Percentiles rank a stretch among this genome's conserved stretches.
These are phyloP conservation scores for Clarireedia sp. DNA, from an alignment of 2,329 filamentous ascomycete genomes.

Conservation along the genomic window DNA sequence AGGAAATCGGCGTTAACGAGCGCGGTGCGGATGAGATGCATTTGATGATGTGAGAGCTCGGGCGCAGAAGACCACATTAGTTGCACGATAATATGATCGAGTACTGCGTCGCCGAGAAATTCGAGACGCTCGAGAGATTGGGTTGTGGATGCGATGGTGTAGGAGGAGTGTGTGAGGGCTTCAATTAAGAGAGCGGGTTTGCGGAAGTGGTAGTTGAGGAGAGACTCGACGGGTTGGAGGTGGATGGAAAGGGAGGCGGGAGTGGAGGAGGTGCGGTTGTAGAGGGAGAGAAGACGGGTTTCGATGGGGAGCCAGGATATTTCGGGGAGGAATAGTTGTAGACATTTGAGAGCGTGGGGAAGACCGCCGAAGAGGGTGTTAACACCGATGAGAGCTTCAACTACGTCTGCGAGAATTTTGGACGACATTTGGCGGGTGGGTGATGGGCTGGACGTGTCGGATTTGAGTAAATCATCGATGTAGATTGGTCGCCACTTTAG, in stretches of 20 bases:
- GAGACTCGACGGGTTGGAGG: slow-evolving; percentile 44
- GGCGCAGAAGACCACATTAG: slow-evolving; percentile 42
- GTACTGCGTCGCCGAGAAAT: slow-evolving; percentile 77
- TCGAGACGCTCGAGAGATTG: slow-evolving; percentile 66
- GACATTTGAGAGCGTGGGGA: slow-evolving; percentile 52
- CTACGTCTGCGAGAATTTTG: slow-evolving; percentile 79
- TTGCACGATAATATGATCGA: slow-evolving; percentile 68
- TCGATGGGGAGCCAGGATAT: slow-evolving; percentile 44
- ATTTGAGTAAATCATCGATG: slow-evolving; percentile 35
- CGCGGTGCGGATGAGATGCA: slow-evolving; percentile 70
- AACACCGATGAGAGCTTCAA: slow-evolving; percentile 78
- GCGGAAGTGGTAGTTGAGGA: slow-evolving; percentile 65
- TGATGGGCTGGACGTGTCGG: slow-evolving; percentile 13
- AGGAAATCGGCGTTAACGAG: slow-evolving; percentile 76
- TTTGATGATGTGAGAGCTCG: slow-evolving; percentile 45
- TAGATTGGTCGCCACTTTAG: slow-evolving; percentile 66
- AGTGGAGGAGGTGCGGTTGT: slow-evolving; percentile 31
- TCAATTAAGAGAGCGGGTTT: slow-evolving; percentile 65
- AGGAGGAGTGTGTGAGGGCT: slow-evolving; percentile 71
- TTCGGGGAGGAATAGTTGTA: slow-evolving; percentile 58
- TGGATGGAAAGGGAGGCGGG: slow-evolving; percentile 32
- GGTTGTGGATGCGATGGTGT: slow-evolving; percentile 28
- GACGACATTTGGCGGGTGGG: slow-evolving; percentile 45
- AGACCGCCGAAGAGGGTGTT: slow-evolving; percentile 63
- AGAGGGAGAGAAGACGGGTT: slow-evolving; percentile 37